phyloP scores from a whole-genome alignment of 257 asterid genomes.

The Thymus quinquecostatus region DNA sequence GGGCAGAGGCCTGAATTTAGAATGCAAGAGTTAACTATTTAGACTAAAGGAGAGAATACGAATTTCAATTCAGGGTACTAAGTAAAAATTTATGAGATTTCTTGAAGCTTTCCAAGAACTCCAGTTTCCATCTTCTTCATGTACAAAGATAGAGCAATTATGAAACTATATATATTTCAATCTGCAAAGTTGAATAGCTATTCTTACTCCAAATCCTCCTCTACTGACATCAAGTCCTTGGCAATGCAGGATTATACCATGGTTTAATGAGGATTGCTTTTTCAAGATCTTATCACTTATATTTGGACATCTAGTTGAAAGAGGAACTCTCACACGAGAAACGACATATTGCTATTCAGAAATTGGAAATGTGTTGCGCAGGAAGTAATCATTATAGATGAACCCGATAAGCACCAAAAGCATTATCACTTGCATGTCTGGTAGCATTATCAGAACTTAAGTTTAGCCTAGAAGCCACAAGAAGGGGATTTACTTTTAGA shows the following conservation, averaged over 20 bases:
- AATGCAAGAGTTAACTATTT: slow-evolving; percentile 33
- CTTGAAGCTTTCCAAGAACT: slow-evolving; percentile 12
- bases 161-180: slow-evolving; percentile 13
- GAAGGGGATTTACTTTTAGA: slow-evolving; percentile 13
- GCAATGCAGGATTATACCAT: not conserved
- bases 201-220: slow-evolving; percentile 10
- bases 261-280: slow-evolving; percentile 8
- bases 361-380: slow-evolving; percentile 13
- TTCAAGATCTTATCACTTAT: slow-evolving; percentile 11
- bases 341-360: slow-evolving; percentile 4
- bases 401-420: not conserved
- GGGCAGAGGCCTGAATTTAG: slow-evolving; percentile 86
- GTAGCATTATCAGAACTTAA: slow-evolving; percentile 2
- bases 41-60: slow-evolving; percentile 15
- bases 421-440: slow-evolving; percentile 7
- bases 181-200: slow-evolving; percentile 10
- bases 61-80: slow-evolving; percentile 22
- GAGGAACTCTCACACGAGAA: slow-evolving; percentile 2
- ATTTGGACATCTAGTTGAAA: not conserved
- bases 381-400: not conserved
- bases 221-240: not conserved
- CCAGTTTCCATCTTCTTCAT: slow-evolving; percentile 1
- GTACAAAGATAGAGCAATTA: not conserved
- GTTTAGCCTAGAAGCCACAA: slow-evolving; percentile 11
- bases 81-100: slow-evolving; percentile 3